Base-by-base conservation (phyloP, 805 yeast genomes). In the Tetrapisispora taiwanensis region DNA sequence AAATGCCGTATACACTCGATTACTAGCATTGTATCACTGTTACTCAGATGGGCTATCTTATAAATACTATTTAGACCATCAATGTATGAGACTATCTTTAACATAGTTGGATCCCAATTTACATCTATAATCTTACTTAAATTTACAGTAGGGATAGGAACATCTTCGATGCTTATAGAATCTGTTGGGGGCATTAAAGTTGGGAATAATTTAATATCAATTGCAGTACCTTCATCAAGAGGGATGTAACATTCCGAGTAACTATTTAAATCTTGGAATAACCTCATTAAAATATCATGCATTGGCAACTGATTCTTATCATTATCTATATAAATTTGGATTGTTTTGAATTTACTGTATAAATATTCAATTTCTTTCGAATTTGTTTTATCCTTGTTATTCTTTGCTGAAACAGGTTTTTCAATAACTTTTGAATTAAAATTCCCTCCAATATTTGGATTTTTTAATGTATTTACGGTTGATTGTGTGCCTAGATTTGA, bases 41-140 rank as follows among this genome's bases (percentile, higher is more conserved):
- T 79, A 1, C 96, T 86, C 42, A 88, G 63, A 42, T 78, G 76
- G 17, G 95, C 77, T 32, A 94, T 90, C 44, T 74, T 73, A 31
- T 78, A 71, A 17, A 92, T 78, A 6, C 92, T 84, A 59, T 90
- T 90, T 40, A 88, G 71, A 1, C 99, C 98, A 55, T 92, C 78
- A 41, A 92, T 86, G 52, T 71, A 83, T 0, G 96, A 95, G 10
- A 86, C 65, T 20, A 92, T 84, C 52, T 84, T 81, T 38, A 87
- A 70, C 92, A 92, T 83, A 1, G 97, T 90, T 1, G 97, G 97
- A 62, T 92, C 98, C 97, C 98, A 92, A 54, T 84, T 82, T 8
- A 84, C 82, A 62, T 92, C 98, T 36, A 86, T 80, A 48, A 92
- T 69, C 32, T 75, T 67, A 26, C 73, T 73, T 30, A 92, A 66